A percentile compares a stretch with the other conserved stretches of the same genome.
phyloP scores from a whole-genome alignment of 2,329 filamentous ascomycete species.

The Talaromyces atroroseus region DNA sequence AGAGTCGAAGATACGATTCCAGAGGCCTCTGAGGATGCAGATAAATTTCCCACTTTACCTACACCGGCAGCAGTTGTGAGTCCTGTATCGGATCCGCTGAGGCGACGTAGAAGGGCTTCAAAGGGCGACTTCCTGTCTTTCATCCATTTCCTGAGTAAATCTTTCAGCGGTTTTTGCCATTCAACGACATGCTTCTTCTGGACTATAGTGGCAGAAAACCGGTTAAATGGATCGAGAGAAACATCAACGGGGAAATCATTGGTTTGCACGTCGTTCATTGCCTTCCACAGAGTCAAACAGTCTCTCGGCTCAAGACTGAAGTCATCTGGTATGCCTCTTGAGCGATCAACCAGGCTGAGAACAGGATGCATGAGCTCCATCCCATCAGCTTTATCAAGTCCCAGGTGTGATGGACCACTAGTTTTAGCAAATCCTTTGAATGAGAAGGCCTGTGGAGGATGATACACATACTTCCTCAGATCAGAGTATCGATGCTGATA shows the following conservation, averaged over 20 bases:
- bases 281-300: conserved; percentile 60
- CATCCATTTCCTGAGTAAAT: conserved; percentile 57
- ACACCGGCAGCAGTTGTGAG: neutral
- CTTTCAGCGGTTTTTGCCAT: conserved; percentile 62
- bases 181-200: conserved; percentile 60
- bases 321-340: conserved; percentile 61
- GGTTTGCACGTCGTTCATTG: conserved; percentile 56
- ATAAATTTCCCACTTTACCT: neutral
- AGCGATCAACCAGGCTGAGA: conserved; percentile 55
- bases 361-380: conserved; percentile 64
- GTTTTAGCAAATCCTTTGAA: conserved; percentile 50
- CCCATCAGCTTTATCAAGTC: conserved; percentile 44
- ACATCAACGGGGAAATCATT: conserved; percentile 33
- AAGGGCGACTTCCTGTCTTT: conserved; percentile 49
- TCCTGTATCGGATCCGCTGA: neutral
- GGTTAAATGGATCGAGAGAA: neutral
- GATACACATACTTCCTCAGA: conserved; percentile 67
- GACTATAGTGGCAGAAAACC: conserved; percentile 46
- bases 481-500: conserved; percentile 69
- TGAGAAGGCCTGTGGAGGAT: conserved; percentile 42
- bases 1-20: conserved; percentile 42
- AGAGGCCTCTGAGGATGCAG: neutral
- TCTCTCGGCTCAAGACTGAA: conserved; percentile 66
- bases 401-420: conserved; percentile 26
- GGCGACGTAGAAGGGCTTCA: conserved; percentile 20